phyloP scores from a whole-genome alignment of 192 early-diverging fungal genomes.

The Coemansia sp. region DNA sequence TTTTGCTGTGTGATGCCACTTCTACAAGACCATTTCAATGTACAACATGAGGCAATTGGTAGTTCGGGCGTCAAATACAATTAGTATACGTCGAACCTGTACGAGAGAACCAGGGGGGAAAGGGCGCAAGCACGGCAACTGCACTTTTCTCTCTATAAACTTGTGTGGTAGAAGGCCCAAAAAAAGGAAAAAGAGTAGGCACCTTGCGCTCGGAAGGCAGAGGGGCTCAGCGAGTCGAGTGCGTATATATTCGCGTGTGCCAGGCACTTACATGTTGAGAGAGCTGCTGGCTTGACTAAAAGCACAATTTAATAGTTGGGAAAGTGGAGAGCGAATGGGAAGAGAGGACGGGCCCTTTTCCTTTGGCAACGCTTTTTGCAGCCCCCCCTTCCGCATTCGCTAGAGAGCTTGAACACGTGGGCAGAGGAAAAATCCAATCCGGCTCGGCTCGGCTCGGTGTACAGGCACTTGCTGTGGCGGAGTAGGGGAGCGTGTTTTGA shows the following conservation, averaged over 20 bases:
- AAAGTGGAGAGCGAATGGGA: conserved; percentile 22
- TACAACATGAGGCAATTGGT: background rate
- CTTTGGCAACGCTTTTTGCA: background rate
- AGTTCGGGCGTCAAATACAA: background rate
- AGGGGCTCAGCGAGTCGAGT: background rate
- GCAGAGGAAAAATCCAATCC: background rate
- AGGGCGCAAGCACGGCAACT: background rate
- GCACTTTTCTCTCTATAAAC: background rate
- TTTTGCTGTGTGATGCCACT: background rate
- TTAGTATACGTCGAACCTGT: background rate
- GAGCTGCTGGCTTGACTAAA: background rate
- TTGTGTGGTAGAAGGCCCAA: background rate
- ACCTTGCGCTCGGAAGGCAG: too few relatives aligned
- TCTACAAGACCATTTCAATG: background rate
- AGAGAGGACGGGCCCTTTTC: conserved; percentile 1
- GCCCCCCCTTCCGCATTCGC: background rate
- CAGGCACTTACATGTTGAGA: background rate
- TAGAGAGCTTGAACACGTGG: background rate
- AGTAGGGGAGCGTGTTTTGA: background rate
- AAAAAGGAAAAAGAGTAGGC: background rate
- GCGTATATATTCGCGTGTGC: background rate
- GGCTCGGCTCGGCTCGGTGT: background rate
- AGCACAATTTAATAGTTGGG: background rate
- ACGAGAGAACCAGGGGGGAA: background rate
- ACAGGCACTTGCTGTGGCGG: background rate